A percentile compares a stretch with the other conserved stretches of the same genome.
Evolutionary conservation across 352 stramenopile genomes (phyloP).

Genomic region (Phytopythium vexans): DNA sequence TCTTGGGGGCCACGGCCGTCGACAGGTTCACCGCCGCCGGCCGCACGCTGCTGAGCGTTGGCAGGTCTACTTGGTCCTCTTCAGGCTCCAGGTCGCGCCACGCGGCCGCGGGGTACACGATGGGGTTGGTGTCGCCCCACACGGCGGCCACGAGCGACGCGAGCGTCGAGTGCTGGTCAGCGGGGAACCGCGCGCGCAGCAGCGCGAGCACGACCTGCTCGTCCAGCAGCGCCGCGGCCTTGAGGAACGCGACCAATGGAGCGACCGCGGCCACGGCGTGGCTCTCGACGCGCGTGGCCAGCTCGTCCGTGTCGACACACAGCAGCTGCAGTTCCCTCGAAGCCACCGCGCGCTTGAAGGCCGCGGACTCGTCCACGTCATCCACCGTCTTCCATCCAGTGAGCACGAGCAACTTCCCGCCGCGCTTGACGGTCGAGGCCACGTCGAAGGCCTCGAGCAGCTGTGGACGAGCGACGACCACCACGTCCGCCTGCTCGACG

Average conservation of each 20-base stretch:
- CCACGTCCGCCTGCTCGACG: conserved; percentile 56
- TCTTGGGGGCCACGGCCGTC: conserved; percentile 43
- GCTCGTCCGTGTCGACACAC: conserved; percentile 47
- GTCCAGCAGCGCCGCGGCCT: conserved; percentile 50
- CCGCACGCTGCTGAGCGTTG: conserved; percentile 26
- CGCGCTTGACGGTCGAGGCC: conserved; percentile 42
- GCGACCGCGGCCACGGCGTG: conserved; percentile 45
- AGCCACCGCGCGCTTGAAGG: conserved; percentile 59
- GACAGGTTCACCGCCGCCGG: neutral
- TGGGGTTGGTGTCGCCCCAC: conserved; percentile 50
- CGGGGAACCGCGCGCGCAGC: conserved; percentile 36
- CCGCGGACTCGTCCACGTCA: conserved; percentile 45
- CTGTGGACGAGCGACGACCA: conserved; percentile 43
- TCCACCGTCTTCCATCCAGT: conserved; percentile 62
- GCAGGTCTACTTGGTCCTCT: conserved; percentile 8
- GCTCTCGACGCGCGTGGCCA: conserved; percentile 51
- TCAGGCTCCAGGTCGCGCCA: conserved; percentile 29
- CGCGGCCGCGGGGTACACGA: conserved; percentile 44
- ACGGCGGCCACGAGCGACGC: conserved; percentile 53
- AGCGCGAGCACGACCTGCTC: conserved; percentile 57
- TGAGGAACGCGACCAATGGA: conserved; percentile 60
- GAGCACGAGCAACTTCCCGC: conserved; percentile 55
- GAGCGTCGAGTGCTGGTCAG: conserved; percentile 41
- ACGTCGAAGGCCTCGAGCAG: conserved; percentile 57
- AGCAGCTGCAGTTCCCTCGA: conserved; percentile 43